Evolutionary conservation across 2,329 filamentous ascomycete genomes (phyloP).

Genomic region (Xylaria arbuscula): DNA sequence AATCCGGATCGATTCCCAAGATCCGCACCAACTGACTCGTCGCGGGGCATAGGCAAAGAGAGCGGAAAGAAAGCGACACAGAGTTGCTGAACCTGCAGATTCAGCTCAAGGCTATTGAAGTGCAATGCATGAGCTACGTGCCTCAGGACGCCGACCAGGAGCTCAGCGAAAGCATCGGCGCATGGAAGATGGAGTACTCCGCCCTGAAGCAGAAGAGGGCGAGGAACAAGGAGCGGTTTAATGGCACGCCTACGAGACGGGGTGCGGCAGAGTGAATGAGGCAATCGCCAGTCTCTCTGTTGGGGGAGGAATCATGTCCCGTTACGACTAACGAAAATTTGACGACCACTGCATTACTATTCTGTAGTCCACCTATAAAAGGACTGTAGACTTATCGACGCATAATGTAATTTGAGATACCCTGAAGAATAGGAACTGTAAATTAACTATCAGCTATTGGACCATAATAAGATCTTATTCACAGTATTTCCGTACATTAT

Average conservation of each 20-base stretch:
- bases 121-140: constrained; percentile 63
- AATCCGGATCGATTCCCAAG: background rate
- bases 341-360: constrained; percentile 18
- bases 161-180: constrained; percentile 67
- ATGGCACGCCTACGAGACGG: constrained; percentile 36
- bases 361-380: background rate
- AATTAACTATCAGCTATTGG: background rate
- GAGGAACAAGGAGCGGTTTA: constrained; percentile 38
- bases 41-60: constrained; percentile 59
- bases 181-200: constrained; percentile 71
- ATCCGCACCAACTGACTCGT: constrained; percentile 8
- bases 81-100: constrained; percentile 72
- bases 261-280: constrained; percentile 1
- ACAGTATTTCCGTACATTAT: background rate
- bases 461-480: background rate
- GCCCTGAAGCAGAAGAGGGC: constrained; percentile 61
- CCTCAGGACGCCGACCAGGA: constrained; percentile 64
- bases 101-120: constrained; percentile 70
- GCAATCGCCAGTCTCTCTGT: background rate
- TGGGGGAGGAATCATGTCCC: background rate
- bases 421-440: constrained; percentile 14
- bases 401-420: constrained; percentile 31
- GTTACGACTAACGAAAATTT: constrained; percentile 24
- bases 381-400: background rate
- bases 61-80: constrained; percentile 67